These are phyloP conservation scores for Fusarium veterinarium DNA, from an alignment of 2,329 filamentous ascomycete species.

Conservation along the genomic window DNA sequence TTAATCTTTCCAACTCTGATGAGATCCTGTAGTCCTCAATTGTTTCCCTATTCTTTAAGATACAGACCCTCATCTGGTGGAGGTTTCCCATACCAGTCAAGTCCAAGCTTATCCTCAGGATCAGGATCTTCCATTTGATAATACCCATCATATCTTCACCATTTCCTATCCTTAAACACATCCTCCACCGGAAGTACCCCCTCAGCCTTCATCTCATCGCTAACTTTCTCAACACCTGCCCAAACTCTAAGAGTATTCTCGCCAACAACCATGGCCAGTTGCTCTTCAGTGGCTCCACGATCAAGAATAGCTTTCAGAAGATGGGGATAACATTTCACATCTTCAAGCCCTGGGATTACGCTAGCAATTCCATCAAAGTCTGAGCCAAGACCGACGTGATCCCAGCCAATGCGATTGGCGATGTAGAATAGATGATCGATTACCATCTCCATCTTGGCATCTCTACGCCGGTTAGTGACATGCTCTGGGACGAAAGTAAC, in stretches of 20 bases:
- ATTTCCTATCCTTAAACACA: conserved; percentile 5
- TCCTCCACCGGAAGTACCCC: background rate
- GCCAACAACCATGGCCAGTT: background rate
- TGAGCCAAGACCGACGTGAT: background rate
- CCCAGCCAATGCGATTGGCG: background rate
- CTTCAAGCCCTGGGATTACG: background rate
- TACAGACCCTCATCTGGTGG: conserved; percentile 3
- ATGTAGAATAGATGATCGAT: conserved; percentile 12
- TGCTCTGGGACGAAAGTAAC: conserved; percentile 8
- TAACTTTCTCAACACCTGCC: background rate
- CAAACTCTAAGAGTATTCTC: conserved; percentile 6
- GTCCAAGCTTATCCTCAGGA: conserved; percentile 2
- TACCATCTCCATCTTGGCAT: conserved; percentile 11
- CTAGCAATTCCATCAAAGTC: background rate
- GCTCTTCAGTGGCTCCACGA: background rate
- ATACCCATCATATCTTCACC: conserved; percentile 19
- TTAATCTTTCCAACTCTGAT: accelerated
- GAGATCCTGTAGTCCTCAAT: background rate
- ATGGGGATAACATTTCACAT: background rate
- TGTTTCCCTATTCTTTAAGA: background rate
- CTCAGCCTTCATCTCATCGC: background rate
- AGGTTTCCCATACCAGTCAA: conserved; percentile 4
- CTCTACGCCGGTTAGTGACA: background rate
- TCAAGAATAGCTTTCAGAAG: background rate
- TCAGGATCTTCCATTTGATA: conserved; percentile 22